Evolutionary conservation across 2,329 filamentous ascomycete species (phyloP).

Genomic region (Diplodia mutila): DNA sequence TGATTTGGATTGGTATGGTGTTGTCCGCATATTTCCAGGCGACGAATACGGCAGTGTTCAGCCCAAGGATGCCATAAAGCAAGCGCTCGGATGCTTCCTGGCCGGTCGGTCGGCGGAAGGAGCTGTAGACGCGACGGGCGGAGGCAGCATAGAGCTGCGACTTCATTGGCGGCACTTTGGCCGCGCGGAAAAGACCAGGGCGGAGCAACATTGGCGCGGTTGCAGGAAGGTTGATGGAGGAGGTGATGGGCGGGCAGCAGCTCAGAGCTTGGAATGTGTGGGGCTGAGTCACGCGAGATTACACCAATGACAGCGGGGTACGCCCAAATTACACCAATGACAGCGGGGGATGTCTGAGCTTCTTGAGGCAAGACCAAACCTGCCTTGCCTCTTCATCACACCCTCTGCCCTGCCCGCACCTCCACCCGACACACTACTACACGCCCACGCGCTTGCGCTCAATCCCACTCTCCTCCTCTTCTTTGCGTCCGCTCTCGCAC

Average conservation of each 20-base stretch:
- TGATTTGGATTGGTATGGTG: conserved; percentile 24
- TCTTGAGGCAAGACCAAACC: not conserved
- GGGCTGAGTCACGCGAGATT: no score
- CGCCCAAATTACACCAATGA: no score
- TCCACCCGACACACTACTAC: not conserved
- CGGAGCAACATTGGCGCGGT: conserved; percentile 2
- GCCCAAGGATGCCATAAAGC: conserved; percentile 41
- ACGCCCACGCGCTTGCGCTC: conserved; percentile 15
- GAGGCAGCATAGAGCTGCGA: not conserved
- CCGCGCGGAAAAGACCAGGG: conserved; percentile 8
- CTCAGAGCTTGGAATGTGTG: not conserved
- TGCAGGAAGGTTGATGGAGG: not conserved
- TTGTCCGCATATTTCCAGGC: conserved; percentile 40
- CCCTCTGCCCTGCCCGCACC: conserved; percentile 7
- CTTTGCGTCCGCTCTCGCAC: conserved; percentile 2
- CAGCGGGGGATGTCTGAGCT: not conserved
- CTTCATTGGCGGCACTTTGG: not conserved
- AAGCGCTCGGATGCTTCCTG: conserved; percentile 8
- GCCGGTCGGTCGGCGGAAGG: not conserved
- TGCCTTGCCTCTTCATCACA: not conserved
- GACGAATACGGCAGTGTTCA: conserved; percentile 47
- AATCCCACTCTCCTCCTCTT: conserved; percentile 18
- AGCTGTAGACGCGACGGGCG: conserved; percentile 6
- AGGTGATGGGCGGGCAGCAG: not conserved
- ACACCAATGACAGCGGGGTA: no score